These are phyloP conservation scores for Danielozyma ontarioensis DNA, from an alignment of 805 yeast genomes.

Conservation along the genomic window DNA sequence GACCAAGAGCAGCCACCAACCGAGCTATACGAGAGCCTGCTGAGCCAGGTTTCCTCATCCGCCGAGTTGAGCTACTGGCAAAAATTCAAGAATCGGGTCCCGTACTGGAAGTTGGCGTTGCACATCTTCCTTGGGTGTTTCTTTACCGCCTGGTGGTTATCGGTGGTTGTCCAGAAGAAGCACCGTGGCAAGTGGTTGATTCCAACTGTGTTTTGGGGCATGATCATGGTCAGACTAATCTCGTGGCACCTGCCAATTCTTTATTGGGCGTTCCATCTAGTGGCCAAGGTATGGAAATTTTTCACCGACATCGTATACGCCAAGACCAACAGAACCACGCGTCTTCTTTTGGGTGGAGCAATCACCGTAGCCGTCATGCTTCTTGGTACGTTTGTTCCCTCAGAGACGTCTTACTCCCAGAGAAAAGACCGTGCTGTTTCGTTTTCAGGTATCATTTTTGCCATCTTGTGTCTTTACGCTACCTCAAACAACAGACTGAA, in stretches of 20 bases:
- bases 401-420: slow-evolving; percentile 41
- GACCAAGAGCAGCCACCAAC: background rate
- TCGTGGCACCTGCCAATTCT: slow-evolving; percentile 41
- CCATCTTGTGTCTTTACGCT: slow-evolving; percentile 37
- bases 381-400: slow-evolving; percentile 50
- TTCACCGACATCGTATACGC: slow-evolving; percentile 29
- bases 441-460: slow-evolving; percentile 49
- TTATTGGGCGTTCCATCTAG: slow-evolving; percentile 8
- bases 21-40: background rate
- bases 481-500: slow-evolving; percentile 42
- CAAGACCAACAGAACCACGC: slow-evolving; percentile 32
- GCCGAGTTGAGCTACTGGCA: background rate
- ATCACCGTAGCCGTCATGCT: slow-evolving; percentile 44
- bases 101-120: slow-evolving; percentile 11
- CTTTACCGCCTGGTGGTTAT: slow-evolving; percentile 41
- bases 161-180: slow-evolving; percentile 46
- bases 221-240: slow-evolving; percentile 46
- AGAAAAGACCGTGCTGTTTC: slow-evolving; percentile 53
- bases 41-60: background rate
- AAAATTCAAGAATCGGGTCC: slow-evolving; percentile 9
- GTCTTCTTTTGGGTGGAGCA: slow-evolving; percentile 41
- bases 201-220: slow-evolving; percentile 50
- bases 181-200: slow-evolving; percentile 52
- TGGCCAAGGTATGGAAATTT: slow-evolving; percentile 19
- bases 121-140: slow-evolving; percentile 16